Evolutionary conservation across 805 yeast genomes (phyloP).

Genomic region (Clavispora fructus): DNA sequence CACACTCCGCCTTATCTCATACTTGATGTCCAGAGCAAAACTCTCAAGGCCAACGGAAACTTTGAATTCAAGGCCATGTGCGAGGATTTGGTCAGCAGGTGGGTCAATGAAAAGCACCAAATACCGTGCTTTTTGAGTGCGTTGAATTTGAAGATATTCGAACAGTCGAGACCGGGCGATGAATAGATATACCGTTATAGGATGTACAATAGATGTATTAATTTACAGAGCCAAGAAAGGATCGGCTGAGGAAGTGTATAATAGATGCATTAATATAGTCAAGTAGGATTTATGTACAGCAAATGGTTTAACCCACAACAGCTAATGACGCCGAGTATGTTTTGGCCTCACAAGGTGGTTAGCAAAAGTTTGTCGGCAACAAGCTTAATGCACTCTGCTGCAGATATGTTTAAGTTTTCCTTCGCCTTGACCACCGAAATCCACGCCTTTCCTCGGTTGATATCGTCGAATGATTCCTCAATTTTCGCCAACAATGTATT

Average conservation of each 20-base stretch:
- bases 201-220: neutral
- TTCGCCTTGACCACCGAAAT: slow-evolving; percentile 44
- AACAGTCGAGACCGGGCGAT: slow-evolving; percentile 18
- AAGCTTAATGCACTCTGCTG: slow-evolving; percentile 35
- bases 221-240: too few relatives aligned
- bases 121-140: slow-evolving; percentile 78
- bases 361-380: slow-evolving; percentile 17
- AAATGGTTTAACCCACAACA: too few relatives aligned
- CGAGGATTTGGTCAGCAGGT: slow-evolving; percentile 52
- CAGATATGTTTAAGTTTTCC: slow-evolving; percentile 37
- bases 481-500: neutral
- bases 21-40: slow-evolving; percentile 51
- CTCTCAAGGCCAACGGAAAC: slow-evolving; percentile 47
- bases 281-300: too few relatives aligned
- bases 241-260: too few relatives aligned
- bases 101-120: slow-evolving; percentile 66
- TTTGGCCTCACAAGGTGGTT: neutral
- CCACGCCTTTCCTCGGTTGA: slow-evolving; percentile 64
- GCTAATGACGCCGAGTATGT: too few relatives aligned
- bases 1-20: slow-evolving; percentile 40
- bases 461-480: slow-evolving; percentile 18
- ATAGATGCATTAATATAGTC: too few relatives aligned
- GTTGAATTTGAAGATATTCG: slow-evolving; percentile 61
- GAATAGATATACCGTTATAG: neutral
- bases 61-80: slow-evolving; percentile 32